Conservation (phyloP, 192 early-diverging fungal genomes). For the Coemansia interrupta region DNA sequence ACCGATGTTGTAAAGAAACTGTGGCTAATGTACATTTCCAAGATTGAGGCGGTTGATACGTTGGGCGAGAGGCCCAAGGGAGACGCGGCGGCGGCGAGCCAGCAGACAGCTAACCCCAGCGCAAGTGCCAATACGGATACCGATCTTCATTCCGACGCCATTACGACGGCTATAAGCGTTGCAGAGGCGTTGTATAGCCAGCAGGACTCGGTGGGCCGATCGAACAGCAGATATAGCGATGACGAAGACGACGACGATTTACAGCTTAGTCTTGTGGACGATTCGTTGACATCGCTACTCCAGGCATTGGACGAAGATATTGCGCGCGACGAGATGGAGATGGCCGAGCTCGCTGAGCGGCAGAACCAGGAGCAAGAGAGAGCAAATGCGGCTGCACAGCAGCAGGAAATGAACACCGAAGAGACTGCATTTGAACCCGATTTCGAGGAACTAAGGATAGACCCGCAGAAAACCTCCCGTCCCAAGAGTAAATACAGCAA, state of each 20-base stretch:
- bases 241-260: neutral
- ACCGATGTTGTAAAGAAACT: slow-evolving; percentile 20
- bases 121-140: too few species aligned
- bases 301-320: slow-evolving; percentile 42
- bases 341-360: slow-evolving; percentile 23
- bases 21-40: slow-evolving; percentile 42
- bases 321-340: slow-evolving; percentile 34
- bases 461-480: too few species aligned
- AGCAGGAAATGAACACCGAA: neutral
- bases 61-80: neutral
- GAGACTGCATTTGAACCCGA: too few species aligned
- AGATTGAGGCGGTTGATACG: slow-evolving; percentile 15
- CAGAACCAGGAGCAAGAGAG: neutral
- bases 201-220: slow-evolving; percentile 8
- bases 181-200: slow-evolving; percentile 16
- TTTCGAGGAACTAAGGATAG: too few species aligned
- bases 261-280: slow-evolving; percentile 7
- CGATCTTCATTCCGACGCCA: too few species aligned
- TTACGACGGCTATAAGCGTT: neutral
- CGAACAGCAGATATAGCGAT: neutral
- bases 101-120: too few species aligned
- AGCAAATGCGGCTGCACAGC: neutral
- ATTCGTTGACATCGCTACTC: slow-evolving; percentile 36
- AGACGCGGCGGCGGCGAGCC: too few species aligned
- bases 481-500: too few species aligned